Evolutionary conservation across 2,329 filamentous ascomycete genomes (phyloP), one percentile per base, ranked within the genome.

Genomic region (Sarocladium brachiariae): DNA sequence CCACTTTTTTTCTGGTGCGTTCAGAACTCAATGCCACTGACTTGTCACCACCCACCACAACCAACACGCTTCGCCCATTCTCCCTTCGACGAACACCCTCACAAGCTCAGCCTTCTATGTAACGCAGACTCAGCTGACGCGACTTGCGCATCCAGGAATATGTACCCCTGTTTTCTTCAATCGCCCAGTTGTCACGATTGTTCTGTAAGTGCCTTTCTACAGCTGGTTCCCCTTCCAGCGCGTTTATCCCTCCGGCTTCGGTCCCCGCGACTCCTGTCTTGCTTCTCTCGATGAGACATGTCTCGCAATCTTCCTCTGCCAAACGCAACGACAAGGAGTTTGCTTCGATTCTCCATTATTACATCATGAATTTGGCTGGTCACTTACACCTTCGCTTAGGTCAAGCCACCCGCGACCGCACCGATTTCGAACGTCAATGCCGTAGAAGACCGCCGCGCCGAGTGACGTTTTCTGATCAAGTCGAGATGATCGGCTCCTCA

Each of bases 401-500:
- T 49, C 30, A 49, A 25, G n/a, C 9, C 31, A 37, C 31, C 11
- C 46, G 14, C 31, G 46, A 49, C 46, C 8, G 9, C 4, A 25
- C 16, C 30, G 46, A 58, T 50, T 37, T 50, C 34, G 33, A 52
- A 54, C 55, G 53, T 59, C 57, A 57, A 70, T 70, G 67, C 63
- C 63, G 60, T 68, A 62, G 56, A 60, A 56, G 55, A 38, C 16
- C 16, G 49, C 23, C 49, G 47, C 59, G 54, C 55, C 63, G 57
- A 62, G 58, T 62, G 49, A 59, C 58, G 60, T 63, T 66, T 60
- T 61, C 60, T 61, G 62, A 64, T 62, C 64, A 58, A 52, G 56
- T 62, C 64, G 64, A 67, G 58, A 81, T 77, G 75, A 75, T 77
- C 59, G 71, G 75, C 54, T 70, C 76, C 43, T 73, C 71, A 55